These are phyloP conservation scores for Sporisorium exsertum DNA, from an alignment of 1,284 basidiomycete genomes.

Conservation along the genomic window DNA sequence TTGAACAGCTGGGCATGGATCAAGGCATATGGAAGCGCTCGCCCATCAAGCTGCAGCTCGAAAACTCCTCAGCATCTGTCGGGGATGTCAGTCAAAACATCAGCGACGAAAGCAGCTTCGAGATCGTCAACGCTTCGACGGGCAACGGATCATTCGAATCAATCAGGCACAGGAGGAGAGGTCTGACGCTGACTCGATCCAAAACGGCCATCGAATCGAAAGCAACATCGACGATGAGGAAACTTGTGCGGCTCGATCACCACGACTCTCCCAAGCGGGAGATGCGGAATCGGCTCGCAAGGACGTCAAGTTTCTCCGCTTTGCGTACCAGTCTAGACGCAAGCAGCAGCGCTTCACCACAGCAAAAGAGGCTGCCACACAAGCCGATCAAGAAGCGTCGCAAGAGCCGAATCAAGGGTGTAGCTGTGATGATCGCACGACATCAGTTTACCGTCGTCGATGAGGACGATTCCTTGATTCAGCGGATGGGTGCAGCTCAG, in stretches of 20 bases:
- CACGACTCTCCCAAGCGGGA: constrained; percentile 33
- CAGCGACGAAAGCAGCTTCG: constrained; percentile 9
- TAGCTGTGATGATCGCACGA: constrained; percentile 34
- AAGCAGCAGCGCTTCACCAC: neutral
- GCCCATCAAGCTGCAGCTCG: constrained; percentile 19
- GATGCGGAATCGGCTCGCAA: constrained; percentile 17
- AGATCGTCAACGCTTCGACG: neutral
- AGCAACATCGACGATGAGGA: constrained; percentile 1
- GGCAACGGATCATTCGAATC: neutral
- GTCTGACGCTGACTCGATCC: constrained; percentile 14
- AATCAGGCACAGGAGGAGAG: constrained; percentile 10
- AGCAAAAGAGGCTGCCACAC: constrained; percentile 23
- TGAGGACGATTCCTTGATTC: constrained; percentile 38
- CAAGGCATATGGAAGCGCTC: constrained; percentile 36
- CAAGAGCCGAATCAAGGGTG: constrained; percentile 40
- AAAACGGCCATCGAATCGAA: constrained; percentile 11
- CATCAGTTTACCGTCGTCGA: constrained; percentile 43
- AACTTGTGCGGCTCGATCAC: constrained; percentile 18
- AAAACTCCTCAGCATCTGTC: neutral
- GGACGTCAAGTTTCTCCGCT: neutral
- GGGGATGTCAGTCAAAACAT: neutral
- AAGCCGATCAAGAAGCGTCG: constrained; percentile 29
- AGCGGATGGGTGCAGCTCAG: constrained; percentile 6
- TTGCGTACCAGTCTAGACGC: neutral
- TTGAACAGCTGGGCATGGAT: constrained; percentile 32